phyloP scores from a whole-genome alignment of 495 filamentous ascomycete genomes.

The Talaromyces ruber region DNA sequence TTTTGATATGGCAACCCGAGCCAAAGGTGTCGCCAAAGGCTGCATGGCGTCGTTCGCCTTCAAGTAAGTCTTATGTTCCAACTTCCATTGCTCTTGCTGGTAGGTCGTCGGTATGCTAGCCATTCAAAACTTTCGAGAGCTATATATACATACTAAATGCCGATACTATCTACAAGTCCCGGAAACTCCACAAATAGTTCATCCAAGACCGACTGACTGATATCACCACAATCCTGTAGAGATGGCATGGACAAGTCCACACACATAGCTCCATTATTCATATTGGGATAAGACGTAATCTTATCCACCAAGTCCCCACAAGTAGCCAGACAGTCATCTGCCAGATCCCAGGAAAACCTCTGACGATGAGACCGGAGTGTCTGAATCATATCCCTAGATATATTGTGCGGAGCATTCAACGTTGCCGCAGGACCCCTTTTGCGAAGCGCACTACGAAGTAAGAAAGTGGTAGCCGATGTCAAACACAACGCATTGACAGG shows the following conservation, averaged over 20 bases:
- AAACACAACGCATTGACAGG: conserved; percentile 22
- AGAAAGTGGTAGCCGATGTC: conserved; percentile 21
- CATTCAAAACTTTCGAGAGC: too few relatives aligned
- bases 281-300: conserved; percentile 6
- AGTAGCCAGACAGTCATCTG: conserved; percentile 19
- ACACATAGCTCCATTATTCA: neutral
- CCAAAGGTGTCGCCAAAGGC: conserved; percentile 49
- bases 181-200: neutral
- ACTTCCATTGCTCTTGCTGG: too few relatives aligned
- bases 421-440: conserved; percentile 2
- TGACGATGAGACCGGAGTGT: conserved; percentile 17
- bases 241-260: neutral
- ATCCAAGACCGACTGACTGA: neutral
- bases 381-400: conserved; percentile 11
- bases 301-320: conserved; percentile 19
- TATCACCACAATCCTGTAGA: neutral
- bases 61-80: conserved; percentile 24
- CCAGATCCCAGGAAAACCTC: conserved; percentile 23
- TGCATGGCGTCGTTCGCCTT: conserved; percentile 53
- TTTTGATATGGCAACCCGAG: conserved; percentile 52
- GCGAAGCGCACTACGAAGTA: conserved; percentile 21
- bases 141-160: neutral
- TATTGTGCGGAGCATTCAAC: conserved; percentile 9
- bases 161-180: neutral
- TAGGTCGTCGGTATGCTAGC: too few relatives aligned